Percentiles rank a stretch among this genome's conserved stretches.
Evolutionary conservation across 441 rosid genomes (phyloP).

Genomic region (Adansonia gregorii): DNA sequence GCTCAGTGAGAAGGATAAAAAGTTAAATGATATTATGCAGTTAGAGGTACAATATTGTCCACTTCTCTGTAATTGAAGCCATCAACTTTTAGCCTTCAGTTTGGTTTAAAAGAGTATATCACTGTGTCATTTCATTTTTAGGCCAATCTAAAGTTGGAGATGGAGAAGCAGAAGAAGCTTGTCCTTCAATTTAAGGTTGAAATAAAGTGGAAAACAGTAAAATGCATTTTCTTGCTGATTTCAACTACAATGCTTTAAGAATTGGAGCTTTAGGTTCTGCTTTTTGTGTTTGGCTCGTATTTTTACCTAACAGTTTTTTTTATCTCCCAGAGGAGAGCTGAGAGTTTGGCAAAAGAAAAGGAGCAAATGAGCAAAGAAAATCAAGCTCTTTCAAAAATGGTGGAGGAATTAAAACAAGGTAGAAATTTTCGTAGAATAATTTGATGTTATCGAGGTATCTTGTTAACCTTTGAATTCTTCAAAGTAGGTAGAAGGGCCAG

Average conservation of each 20-base stretch:
- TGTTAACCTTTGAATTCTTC: conserved; percentile 30
- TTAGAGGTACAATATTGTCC: conserved; percentile 54
- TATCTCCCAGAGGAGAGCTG: conserved; percentile 47
- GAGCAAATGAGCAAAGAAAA: conserved; percentile 74
- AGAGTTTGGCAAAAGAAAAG: conserved; percentile 63
- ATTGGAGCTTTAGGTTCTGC: background rate
- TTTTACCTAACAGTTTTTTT: conserved; percentile 9
- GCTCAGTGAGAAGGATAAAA: conserved; percentile 69
- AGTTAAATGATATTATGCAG: conserved; percentile 60
- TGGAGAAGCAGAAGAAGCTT: conserved; percentile 62
- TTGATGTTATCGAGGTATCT: conserved; percentile 23
- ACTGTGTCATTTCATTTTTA: conserved; percentile 39
- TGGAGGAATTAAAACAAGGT: conserved; percentile 94
- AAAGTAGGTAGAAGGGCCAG: conserved; percentile 58
- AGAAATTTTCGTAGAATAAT: conserved; percentile 11
- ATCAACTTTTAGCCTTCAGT: conserved; percentile 20
- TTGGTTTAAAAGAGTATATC: conserved; percentile 2
- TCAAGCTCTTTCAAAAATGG: conserved; percentile 73
- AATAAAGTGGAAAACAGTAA: conserved; percentile 11
- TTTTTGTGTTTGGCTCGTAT: background rate
- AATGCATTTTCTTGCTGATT: conserved; percentile 1
- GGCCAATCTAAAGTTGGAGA: conserved; percentile 56
- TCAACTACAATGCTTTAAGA: background rate
- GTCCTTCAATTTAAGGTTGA: conserved; percentile 51
- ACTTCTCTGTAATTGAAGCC: background rate